phyloP scores from a whole-genome alignment of 1,139 yeast genomes.

The Candida sp. region DNA sequence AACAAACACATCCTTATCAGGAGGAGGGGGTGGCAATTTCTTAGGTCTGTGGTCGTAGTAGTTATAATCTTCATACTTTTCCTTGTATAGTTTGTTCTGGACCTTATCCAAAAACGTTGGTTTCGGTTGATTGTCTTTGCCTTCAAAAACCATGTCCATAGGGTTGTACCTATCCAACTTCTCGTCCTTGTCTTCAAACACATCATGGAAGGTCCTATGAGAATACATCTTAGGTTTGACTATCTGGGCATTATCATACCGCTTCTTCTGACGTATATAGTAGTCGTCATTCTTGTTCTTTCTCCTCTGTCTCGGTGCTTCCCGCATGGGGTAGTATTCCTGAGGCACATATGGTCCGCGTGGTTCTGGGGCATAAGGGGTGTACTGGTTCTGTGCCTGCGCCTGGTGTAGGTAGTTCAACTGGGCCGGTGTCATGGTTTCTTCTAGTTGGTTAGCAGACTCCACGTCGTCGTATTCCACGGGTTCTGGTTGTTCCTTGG shows the following conservation, averaged over 20 bases:
- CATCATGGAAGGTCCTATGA: conserved; percentile 46
- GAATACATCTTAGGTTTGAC: conserved; percentile 43
- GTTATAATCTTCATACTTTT: conserved; percentile 39
- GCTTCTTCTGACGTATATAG: conserved; percentile 41
- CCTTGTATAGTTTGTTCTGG: conserved; percentile 34
- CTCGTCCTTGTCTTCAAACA: conserved; percentile 38
- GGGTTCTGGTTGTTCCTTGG: background rate
- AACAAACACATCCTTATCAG: conserved; percentile 15
- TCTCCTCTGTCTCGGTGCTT: conserved; percentile 4
- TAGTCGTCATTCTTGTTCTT: conserved; percentile 28
- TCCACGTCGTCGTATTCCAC: conserved; percentile 18
- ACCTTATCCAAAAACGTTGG: conserved; percentile 30
- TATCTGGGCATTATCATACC: conserved; percentile 34
- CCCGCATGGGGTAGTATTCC: conserved; percentile 1
- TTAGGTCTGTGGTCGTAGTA: conserved; percentile 31
- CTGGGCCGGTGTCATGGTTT: conserved; percentile 43
- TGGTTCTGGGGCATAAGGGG: conserved; percentile 12
- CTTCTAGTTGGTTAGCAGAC: conserved; percentile 33
- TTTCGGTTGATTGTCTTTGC: conserved; percentile 26
- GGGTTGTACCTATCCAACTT: conserved; percentile 40
- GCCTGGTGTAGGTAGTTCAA: conserved; percentile 27
- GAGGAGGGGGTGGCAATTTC: conserved; percentile 6
- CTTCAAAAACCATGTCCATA: conserved; percentile 45
- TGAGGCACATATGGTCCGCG: conserved; percentile 11
- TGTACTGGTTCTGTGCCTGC: conserved; percentile 10